Evolutionary conservation across 495 filamentous ascomycete genomes (phyloP).

Genomic region (Cercophora newfieldiana): DNA sequence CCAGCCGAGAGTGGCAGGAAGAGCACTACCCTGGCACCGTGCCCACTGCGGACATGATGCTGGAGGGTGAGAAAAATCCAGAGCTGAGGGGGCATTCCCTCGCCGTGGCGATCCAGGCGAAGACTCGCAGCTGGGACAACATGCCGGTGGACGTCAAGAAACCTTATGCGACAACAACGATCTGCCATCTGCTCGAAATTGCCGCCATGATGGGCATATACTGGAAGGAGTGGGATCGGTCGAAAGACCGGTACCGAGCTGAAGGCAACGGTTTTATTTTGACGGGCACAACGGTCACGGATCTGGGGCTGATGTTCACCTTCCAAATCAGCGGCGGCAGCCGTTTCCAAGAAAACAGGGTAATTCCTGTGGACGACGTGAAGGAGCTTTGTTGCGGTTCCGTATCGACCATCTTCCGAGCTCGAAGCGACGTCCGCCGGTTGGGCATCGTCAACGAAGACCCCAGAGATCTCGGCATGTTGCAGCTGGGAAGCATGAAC

Average conservation of each 20-base stretch:
- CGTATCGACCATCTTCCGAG: conserved; percentile 47
- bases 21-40: conserved; percentile 18
- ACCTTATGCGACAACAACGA: conserved; percentile 51
- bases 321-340: conserved; percentile 45
- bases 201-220: conserved; percentile 52
- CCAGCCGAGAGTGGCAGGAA: conserved; percentile 43
- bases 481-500: conserved; percentile 38
- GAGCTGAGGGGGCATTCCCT: conserved; percentile 35
- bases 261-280: conserved; percentile 55
- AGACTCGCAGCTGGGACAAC: conserved; percentile 52
- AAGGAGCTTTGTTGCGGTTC: conserved; percentile 51
- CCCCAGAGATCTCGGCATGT: conserved; percentile 32
- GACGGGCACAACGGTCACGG: conserved; percentile 41
- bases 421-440: conserved; percentile 34
- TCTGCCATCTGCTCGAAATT: conserved; percentile 53
- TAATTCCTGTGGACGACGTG: conserved; percentile 46
- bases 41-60: conserved; percentile 14
- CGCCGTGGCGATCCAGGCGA: conserved; percentile 47
- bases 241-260: conserved; percentile 45
- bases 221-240: conserved; percentile 51
- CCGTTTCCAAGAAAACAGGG: conserved; percentile 43
- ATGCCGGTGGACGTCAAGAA: conserved; percentile 49
- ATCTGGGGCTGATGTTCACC: conserved; percentile 49
- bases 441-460: conserved; percentile 42
- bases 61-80: background rate